Conservation (phyloP, 371 early-diverging fungal genomes). For the Globomyces sp. region DNA sequence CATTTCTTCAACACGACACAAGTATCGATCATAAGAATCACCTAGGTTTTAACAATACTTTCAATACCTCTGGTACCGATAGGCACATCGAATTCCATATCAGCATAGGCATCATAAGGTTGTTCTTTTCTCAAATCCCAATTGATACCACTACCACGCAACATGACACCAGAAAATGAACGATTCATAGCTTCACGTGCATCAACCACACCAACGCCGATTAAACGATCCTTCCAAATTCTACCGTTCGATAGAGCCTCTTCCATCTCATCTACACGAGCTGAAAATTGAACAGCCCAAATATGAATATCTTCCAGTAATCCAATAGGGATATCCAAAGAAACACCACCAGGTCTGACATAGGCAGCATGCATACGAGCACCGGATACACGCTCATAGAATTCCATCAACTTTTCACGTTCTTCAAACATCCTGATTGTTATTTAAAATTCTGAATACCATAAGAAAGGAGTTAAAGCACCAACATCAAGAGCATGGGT, state of each 20-base stretch:
- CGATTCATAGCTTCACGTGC: conserved; percentile 85
- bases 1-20: conserved; percentile 98
- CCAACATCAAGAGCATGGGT: conserved; percentile 97
- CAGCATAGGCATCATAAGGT: conserved; percentile 95
- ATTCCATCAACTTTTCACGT: conserved; percentile 97
- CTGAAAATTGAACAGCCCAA: conserved; percentile 87
- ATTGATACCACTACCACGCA: conserved; percentile 88
- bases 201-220: conserved; percentile 83
- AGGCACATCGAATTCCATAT: conserved; percentile 95
- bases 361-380: conserved; percentile 98
- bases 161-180: conserved; percentile 93
- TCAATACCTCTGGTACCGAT: conserved; percentile 74
- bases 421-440: conserved; percentile 83
- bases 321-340: conserved; percentile 89
- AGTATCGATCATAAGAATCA: conserved; percentile 94
- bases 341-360: conserved; percentile 96
- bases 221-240: conserved; percentile 91
- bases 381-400: conserved; percentile 97
- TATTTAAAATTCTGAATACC: conserved; percentile 36
- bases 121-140: conserved; percentile 94
- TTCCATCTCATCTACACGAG: conserved; percentile 92
- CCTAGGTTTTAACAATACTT: conserved; percentile 28
- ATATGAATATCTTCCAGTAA: conserved; percentile 92
- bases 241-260: conserved; percentile 90
- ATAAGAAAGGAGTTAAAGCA: conserved; percentile 96